Evolutionary conservation across 768 basidiomycete genomes (phyloP).

Genomic region (Serendipita indica): DNA sequence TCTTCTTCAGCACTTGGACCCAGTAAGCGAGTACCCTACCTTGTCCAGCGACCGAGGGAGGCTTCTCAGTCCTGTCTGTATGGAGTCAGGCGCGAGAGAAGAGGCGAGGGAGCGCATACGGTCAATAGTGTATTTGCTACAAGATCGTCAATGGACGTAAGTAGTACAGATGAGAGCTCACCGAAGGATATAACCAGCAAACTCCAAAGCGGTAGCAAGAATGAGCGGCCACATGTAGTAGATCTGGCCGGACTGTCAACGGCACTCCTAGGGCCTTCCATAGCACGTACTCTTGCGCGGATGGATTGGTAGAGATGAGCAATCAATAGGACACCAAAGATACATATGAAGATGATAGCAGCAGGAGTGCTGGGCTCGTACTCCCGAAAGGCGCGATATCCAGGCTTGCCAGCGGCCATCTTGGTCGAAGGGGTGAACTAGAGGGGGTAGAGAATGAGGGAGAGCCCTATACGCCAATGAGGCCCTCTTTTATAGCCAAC

Average conservation of each 20-base stretch:
- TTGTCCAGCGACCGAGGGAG: neutral
- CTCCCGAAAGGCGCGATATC: neutral
- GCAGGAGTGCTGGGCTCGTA: neutral
- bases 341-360: neutral
- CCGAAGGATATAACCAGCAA: neutral
- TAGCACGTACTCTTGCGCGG: neutral
- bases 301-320: constrained; percentile 1
- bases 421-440: neutral
- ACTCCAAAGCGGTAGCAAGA: neutral
- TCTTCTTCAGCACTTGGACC: neutral
- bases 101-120: too few relatives aligned
- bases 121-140: neutral
- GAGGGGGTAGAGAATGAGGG: too few relatives aligned
- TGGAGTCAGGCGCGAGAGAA: neutral
- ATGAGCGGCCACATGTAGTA: neutral
- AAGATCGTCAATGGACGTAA: neutral
- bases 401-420: neutral
- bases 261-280: too few relatives aligned
- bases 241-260: neutral
- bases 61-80: neutral
- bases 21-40: neutral
- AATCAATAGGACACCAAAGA: neutral
- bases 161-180: neutral
- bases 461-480: too few relatives aligned
- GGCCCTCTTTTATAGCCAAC: too few relatives aligned